Evolutionary conservation across 192 early-diverging fungal genomes (phyloP).

Genomic region (Gonapodya prolifera): DNA sequence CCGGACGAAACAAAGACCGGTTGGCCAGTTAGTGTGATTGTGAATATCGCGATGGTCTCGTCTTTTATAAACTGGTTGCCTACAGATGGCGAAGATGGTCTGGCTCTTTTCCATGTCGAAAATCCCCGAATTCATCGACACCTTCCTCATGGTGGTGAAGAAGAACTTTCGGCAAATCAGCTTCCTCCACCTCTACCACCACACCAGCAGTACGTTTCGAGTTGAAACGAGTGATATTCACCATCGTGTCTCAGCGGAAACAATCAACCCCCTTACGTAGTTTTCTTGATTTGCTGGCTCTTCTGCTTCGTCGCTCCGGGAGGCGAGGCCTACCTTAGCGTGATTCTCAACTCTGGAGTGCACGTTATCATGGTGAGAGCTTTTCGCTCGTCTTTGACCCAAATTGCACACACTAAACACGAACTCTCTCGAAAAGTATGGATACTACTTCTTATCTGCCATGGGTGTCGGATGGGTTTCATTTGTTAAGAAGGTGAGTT

Average conservation of each 20-base stretch:
- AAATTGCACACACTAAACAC: too few species aligned
- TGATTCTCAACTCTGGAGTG: constrained; percentile 40
- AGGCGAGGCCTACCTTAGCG: constrained; percentile 44
- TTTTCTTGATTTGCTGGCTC: constrained; percentile 46
- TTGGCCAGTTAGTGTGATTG: constrained; percentile 3
- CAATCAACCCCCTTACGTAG: background rate
- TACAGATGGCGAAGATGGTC: constrained; percentile 50
- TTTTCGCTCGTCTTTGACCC: too few species aligned
- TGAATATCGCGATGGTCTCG: background rate
- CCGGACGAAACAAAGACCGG: constrained; percentile 32
- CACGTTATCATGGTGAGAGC: constrained; percentile 59
- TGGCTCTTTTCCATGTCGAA: constrained; percentile 57
- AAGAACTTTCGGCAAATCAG: constrained; percentile 56
- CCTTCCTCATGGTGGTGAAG: constrained; percentile 48
- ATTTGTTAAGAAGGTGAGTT: background rate
- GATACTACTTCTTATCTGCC: constrained; percentile 36
- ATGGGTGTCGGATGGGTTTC: background rate
- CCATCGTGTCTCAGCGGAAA: too few species aligned
- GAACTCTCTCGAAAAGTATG: too few species aligned
- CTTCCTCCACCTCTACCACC: constrained; percentile 55
- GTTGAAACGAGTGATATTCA: too few species aligned
- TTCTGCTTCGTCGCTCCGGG: constrained; percentile 36
- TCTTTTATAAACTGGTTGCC: background rate
- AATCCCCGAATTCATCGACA: constrained; percentile 48
- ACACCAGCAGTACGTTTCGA: constrained; percentile 33